Base-by-base conservation (phyloP, 192 early-diverging fungal species). In the Pecoramyces ruminantium region DNA sequence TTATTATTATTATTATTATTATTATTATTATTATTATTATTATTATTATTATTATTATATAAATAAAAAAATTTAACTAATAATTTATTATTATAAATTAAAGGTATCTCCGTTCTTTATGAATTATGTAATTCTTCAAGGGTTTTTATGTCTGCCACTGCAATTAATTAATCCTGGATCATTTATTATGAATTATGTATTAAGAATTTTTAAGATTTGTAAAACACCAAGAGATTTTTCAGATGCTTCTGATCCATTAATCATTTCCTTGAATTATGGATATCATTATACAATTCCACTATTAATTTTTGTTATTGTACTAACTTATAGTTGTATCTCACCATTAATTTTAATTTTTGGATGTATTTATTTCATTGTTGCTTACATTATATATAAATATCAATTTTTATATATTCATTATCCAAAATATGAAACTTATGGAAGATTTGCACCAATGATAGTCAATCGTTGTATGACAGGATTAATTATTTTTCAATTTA, bases 201-300 rank as follows among this genome's bases (percentile, higher is more conserved):
- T 87, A 28, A 86, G 89, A 3, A 82, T 84, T 21, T 89, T 91
- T 84, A 67, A 67, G n/a, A 81, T 92, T 79, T 92, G 92, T 82
- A 92, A 88, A 81, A 94, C 94, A 2, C 94, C 94, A 25, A 88
- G 94, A 38, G 94, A 95, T 81, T 93, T 92, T 82, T 91, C 92
- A 12, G 91, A 94, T 78, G 86, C 91, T n/a, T 86, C 89, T 4
- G 88, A 92, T 29, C 93, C 93, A 21, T 21, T 67, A n/a, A 67
- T 27, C 28, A 90, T 89, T 79, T 88, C 88, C 51, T 88, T 92
- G 29, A 88, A 92, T 78, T 92, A 92, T 86, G 92, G 91, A 39
- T 89, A 88, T 30, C 90, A 89, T 17, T 93, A 93, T 30, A 88
- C 93, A 5, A 87, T 89, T 14, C 87, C 92, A n/a, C 86, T 94